These are phyloP conservation scores for Paxillus rubicundulus DNA, from an alignment of 768 basidiomycete species.

Conservation along the genomic window DNA sequence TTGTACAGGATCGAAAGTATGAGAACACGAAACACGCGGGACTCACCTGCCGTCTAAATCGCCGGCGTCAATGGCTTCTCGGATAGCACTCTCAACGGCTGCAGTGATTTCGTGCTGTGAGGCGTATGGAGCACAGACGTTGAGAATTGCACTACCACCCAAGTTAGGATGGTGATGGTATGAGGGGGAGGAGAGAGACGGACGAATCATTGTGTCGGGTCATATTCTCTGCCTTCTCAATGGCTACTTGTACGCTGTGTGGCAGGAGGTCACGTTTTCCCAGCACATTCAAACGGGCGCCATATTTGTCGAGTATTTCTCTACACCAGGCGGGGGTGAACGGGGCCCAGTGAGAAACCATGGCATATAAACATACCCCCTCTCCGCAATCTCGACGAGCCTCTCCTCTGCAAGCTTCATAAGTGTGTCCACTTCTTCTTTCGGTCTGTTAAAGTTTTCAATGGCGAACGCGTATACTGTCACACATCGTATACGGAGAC, in stretches of 20 bases:
- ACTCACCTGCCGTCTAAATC: conserved; percentile 28
- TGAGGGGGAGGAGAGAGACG: neutral
- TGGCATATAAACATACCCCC: conserved; percentile 59
- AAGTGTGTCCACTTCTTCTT: conserved; percentile 82
- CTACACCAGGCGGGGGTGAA: conserved; percentile 39
- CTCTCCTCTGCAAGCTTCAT: conserved; percentile 83
- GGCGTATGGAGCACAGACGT: conserved; percentile 90
- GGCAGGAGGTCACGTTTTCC: conserved; percentile 80
- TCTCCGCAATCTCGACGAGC: conserved; percentile 70
- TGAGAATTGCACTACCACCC: conserved; percentile 70
- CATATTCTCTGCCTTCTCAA: conserved; percentile 68
- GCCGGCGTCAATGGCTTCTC: conserved; percentile 32
- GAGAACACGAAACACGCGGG: neutral
- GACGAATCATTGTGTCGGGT: conserved; percentile 75
- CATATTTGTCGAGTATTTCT: conserved; percentile 75
- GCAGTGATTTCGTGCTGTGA: conserved; percentile 89
- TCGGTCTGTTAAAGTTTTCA: conserved; percentile 90
- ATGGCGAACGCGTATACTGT: conserved; percentile 98
- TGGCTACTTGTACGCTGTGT: conserved; percentile 63
- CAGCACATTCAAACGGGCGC: conserved; percentile 80
- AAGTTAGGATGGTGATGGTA: neutral
- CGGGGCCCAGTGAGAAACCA: neutral
- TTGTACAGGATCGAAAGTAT: conserved; percentile 2
- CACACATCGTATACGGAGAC: conserved; percentile 77
- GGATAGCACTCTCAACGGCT: conserved; percentile 50